Percentiles rank a stretch among this genome's conserved stretches.
phyloP scores from a whole-genome alignment of 2,329 filamentous ascomycete species.

The Botrytis fabae region DNA sequence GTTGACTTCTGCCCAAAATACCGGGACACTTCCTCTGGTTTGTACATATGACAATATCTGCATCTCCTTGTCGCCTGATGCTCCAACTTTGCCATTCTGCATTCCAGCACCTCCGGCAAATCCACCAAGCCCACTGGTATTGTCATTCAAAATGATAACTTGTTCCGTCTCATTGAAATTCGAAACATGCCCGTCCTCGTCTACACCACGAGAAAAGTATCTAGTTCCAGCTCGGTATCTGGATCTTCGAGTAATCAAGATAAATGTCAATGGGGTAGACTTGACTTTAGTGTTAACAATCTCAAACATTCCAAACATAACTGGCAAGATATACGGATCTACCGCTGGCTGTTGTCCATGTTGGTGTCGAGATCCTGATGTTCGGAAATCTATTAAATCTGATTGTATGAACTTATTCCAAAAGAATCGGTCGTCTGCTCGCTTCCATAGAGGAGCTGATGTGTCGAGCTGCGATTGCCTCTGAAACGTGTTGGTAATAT shows the following conservation, averaged over 20 bases:
- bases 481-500: slow-evolving; percentile 96
- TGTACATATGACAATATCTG: slow-evolving; percentile 95
- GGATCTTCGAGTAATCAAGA: slow-evolving; percentile 85
- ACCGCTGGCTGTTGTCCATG: slow-evolving; percentile 70
- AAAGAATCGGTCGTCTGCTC: slow-evolving; percentile 96
- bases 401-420: slow-evolving; percentile 95
- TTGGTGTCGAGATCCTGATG: slow-evolving; percentile 60
- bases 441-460: slow-evolving; percentile 78
- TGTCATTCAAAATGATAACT: slow-evolving; percentile 84
- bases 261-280: slow-evolving; percentile 77
- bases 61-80: slow-evolving; percentile 65
- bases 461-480: slow-evolving; percentile 78
- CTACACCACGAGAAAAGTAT: slow-evolving; percentile 92
- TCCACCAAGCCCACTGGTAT: slow-evolving; percentile 69
- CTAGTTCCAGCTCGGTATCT: slow-evolving; percentile 86
- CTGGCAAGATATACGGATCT: slow-evolving; percentile 90
- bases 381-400: slow-evolving; percentile 87
- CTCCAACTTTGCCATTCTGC: slow-evolving; percentile 68
- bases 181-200: slow-evolving; percentile 91
- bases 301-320: slow-evolving; percentile 95
- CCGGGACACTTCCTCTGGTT: slow-evolving; percentile 91
- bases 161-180: slow-evolving; percentile 99
- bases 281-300: slow-evolving; percentile 87
- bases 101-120: slow-evolving; percentile 76
- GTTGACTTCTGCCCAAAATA: slow-evolving; percentile 96